Evolutionary conservation across 345 rosid species (phyloP).

Genomic region (Salix arbutifolia): DNA sequence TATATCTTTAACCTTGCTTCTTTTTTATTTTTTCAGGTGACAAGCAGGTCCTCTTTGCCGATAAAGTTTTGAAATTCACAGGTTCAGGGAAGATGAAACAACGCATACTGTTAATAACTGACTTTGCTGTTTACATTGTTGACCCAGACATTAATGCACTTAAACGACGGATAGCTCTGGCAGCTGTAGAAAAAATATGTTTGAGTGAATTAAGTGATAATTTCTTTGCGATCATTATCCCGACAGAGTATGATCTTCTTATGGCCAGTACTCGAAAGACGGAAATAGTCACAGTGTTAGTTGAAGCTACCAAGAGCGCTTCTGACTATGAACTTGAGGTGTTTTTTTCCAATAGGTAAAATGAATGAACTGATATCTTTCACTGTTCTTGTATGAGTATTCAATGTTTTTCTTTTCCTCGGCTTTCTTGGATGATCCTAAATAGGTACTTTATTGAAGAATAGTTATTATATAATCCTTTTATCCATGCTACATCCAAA

Average conservation of each 20-base stretch:
- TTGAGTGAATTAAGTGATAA: conserved; percentile 82
- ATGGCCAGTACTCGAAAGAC: conserved; percentile 90
- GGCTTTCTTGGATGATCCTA: background rate
- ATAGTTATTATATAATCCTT: background rate
- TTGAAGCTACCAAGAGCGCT: conserved; percentile 69
- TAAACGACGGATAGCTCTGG: conserved; percentile 69
- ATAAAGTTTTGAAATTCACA: conserved; percentile 86
- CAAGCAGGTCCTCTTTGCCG: conserved; percentile 67
- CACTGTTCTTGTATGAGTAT: background rate
- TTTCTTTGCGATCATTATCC: conserved; percentile 78
- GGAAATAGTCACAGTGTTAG: conserved; percentile 76
- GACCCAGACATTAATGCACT: conserved; percentile 76
- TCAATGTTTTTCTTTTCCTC: background rate
- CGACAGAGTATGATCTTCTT: conserved; percentile 88
- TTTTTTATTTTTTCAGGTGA: conserved; percentile 49
- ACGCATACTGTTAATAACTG: conserved; percentile 39
- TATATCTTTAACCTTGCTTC: background rate
- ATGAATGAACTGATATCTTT: background rate
- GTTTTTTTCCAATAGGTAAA: conserved; percentile 72
- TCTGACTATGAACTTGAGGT: conserved; percentile 86
- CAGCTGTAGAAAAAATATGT: conserved; percentile 76
- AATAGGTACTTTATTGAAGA: background rate
- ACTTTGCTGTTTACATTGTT: conserved; percentile 50
- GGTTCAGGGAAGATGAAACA: conserved; percentile 83
- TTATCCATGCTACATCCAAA: background rate